Base-by-base conservation (phyloP, 495 filamentous ascomycete genomes). In the Cetradonia linearis region DNA sequence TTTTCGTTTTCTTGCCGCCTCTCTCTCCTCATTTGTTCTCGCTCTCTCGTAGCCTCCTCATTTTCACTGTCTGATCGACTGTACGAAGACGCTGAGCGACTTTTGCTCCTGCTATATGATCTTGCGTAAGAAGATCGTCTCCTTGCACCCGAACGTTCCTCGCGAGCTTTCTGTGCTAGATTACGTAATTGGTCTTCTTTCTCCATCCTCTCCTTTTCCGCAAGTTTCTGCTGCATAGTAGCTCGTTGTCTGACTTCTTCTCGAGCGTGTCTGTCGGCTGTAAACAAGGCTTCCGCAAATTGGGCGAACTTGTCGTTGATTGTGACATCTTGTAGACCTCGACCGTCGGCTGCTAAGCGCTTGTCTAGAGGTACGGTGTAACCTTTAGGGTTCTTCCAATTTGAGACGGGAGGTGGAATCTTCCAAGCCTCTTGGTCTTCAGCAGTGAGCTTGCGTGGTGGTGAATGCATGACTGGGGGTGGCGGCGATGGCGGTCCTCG, bases 231-330 rank as follows among this genome's bases (percentile, higher is more conserved):
- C 69, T 99, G 94, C 92, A 99, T 96, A 63, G 87, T 77, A 10
- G 89, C 86, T 58, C 93, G 82, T 70, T 95, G 88, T 63, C 89
- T 84, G 55, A 99, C 93, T 72, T 99, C 93, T 68, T 97, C 93
- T 64, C 93, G 79, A 9, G 94, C 92, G 70, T 97, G 94, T 34
- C 93, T 76, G 70, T 99, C 93, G 28, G 93, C 93, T 59, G 91
- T 93, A 69, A 91, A 90, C 30, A 99, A 74, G 1, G 91, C 89
- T 75, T 99, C 93, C 0, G 90, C 85, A 71, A 99, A 95, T 70
- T 93, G 88, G 23, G 93, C 91, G 68, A 97, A 97, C 68, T 97
- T 99, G 76, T 99, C 93, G 73, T 97, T 99, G 70, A 99, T 97
- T 27, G 90, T 86, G 37, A 96, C 87, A 73, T 99, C 93, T 70